These are phyloP conservation scores for Scheffersomyces titani DNA, from an alignment of 1,139 yeast species.

Conservation along the genomic window DNA sequence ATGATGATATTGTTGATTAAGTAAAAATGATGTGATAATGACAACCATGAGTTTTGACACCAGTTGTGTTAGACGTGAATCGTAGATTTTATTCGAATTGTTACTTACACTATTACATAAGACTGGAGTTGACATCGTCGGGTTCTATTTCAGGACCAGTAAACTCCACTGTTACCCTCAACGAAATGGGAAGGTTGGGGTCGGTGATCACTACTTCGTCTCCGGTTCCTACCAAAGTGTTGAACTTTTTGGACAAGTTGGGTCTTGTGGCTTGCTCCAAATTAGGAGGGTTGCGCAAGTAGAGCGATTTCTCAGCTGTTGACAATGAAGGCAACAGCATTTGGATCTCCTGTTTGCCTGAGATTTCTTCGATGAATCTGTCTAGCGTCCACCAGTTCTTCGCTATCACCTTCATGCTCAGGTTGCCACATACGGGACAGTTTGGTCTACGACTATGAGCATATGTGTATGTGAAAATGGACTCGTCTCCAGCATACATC, in stretches of 20 bases:
- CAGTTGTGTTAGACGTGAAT: neutral
- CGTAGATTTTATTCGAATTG: neutral
- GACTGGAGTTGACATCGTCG: conserved; percentile 5
- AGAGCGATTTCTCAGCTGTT: conserved; percentile 42
- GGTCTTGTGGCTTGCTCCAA: conserved; percentile 51
- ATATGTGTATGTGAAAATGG: conserved; percentile 74
- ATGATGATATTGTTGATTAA: neutral
- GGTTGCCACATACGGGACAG: conserved; percentile 76
- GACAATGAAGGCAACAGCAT: conserved; percentile 54
- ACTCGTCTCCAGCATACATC: conserved; percentile 83
- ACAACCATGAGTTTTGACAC: neutral
- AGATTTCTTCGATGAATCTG: conserved; percentile 48
- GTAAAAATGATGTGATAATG: neutral
- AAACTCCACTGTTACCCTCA: conserved; percentile 27
- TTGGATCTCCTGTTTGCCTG: conserved; percentile 35
- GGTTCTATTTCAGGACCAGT: conserved; percentile 22
- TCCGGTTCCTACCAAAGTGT: conserved; percentile 37
- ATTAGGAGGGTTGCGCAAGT: conserved; percentile 52
- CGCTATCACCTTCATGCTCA: conserved; percentile 33
- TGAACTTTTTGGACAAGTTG: conserved; percentile 41
- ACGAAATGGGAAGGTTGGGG: conserved; percentile 51
- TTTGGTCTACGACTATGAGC: conserved; percentile 57
- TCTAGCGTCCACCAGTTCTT: conserved; percentile 45
- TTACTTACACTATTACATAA: neutral
- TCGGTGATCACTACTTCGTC: conserved; percentile 63